Conservation (phyloP, 2,329 filamentous ascomycete genomes). For the Ilyonectria sp. region DNA sequence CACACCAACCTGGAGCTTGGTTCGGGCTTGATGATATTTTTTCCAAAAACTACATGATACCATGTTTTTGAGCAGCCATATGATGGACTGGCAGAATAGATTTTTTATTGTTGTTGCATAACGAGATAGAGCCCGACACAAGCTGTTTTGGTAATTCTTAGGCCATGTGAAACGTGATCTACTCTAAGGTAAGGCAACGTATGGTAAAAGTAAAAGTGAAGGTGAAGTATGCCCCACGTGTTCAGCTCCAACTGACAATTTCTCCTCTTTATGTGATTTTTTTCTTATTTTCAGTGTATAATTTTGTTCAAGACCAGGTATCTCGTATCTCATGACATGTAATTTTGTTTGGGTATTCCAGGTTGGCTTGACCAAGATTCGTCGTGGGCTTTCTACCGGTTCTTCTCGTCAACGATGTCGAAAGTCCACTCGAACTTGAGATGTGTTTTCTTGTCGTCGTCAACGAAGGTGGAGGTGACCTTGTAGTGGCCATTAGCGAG, state of each 20-base stretch:
- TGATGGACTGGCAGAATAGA: slow-evolving; percentile 34
- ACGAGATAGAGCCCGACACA: slow-evolving; percentile 45
- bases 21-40: slow-evolving; percentile 39
- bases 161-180: slow-evolving; percentile 25
- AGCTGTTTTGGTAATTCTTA: slow-evolving; percentile 32
- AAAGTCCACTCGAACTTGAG: slow-evolving; percentile 97
- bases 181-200: slow-evolving; percentile 34
- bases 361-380: slow-evolving; percentile 22
- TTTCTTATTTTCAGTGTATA: slow-evolving; percentile 6
- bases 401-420: slow-evolving; percentile 85
- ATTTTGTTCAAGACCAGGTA: slow-evolving; percentile 44
- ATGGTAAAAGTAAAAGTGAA: slow-evolving; percentile 25
- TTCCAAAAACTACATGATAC: slow-evolving; percentile 42
- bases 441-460: slow-evolving; percentile 94
- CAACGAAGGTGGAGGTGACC: slow-evolving; percentile 90
- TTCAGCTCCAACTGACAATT: slow-evolving; percentile 29
- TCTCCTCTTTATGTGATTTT: slow-evolving; percentile 36
- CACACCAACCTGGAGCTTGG: slow-evolving; percentile 25
- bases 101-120: slow-evolving; percentile 42
- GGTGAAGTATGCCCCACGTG: slow-evolving; percentile 34
- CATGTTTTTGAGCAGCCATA: slow-evolving; percentile 41
- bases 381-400: slow-evolving; percentile 75
- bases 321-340: slow-evolving; percentile 49
- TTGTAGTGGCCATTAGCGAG: slow-evolving; percentile 92
- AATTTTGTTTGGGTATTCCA: slow-evolving; percentile 34